Percentiles rank a stretch among this genome's conserved stretches.
phyloP scores from a whole-genome alignment of 179 eudicot species.

The Monotropa hypopitys region DNA sequence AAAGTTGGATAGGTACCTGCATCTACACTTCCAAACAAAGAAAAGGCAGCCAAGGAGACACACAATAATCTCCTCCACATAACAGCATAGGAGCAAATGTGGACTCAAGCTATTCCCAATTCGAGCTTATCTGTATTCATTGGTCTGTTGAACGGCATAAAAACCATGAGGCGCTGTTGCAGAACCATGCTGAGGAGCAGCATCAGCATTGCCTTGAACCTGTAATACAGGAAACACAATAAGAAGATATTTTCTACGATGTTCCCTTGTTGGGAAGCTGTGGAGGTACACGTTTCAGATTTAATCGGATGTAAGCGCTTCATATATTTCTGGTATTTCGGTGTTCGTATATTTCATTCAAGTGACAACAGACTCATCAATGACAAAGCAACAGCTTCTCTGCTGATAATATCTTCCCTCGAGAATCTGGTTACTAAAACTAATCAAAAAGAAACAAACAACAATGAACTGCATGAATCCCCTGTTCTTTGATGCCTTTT shows the following conservation, averaged over 20 bases:
- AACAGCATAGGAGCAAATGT: not conserved
- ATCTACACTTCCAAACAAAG: conserved; percentile 1
- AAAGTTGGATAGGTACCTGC: conserved; percentile 2
- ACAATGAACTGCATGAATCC: not conserved
- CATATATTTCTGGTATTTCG: not conserved
- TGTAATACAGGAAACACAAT: conserved; percentile 6
- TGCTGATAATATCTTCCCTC: not conserved
- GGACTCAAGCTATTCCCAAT: not conserved
- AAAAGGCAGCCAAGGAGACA: not conserved
- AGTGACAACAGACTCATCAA: not conserved
- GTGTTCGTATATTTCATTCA: not conserved
- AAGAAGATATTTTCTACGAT: not conserved
- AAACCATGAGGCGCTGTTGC: conserved; percentile 18
- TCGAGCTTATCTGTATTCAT: conserved; percentile 9
- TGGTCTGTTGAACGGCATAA: conserved; percentile 18
- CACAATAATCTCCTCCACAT: not conserved
- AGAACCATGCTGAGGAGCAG: conserved; percentile 21
- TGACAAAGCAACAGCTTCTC: not conserved
- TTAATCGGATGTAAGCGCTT: not conserved
- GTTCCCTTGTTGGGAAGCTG: not conserved
- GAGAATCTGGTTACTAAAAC: not conserved
- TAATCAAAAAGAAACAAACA: not conserved
- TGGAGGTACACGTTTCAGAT: not conserved
- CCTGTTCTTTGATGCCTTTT: not conserved
- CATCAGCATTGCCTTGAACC: conserved; percentile 19